phyloP scores from a whole-genome alignment of 495 filamentous ascomycete species.

The Daldinia grandis region DNA sequence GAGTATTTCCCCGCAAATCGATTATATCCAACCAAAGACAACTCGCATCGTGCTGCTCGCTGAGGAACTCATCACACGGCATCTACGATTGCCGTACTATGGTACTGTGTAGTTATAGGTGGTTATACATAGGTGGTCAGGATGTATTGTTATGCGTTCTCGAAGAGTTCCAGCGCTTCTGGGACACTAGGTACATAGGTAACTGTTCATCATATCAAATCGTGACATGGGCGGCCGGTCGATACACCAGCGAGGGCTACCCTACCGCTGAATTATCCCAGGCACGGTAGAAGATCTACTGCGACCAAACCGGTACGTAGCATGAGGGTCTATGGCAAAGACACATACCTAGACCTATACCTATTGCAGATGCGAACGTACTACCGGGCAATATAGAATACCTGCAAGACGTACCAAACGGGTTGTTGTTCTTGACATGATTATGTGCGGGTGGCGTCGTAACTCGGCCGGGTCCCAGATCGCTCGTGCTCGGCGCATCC shows the following conservation, averaged over 20 bases:
- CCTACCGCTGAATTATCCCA: slow-evolving; percentile 38
- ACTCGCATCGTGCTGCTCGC: slow-evolving; percentile 16
- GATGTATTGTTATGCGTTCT: slow-evolving; percentile 30
- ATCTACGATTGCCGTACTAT: slow-evolving; percentile 24
- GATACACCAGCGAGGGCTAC: slow-evolving; percentile 32
- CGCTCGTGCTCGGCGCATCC: slow-evolving; percentile 29
- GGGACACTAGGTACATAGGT: no score
- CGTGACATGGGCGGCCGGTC: slow-evolving; percentile 33
- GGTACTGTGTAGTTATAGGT: slow-evolving; percentile 27
- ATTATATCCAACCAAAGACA: slow-evolving; percentile 41
- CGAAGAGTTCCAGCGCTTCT: slow-evolving; percentile 31
- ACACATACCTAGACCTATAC: slow-evolving; percentile 16
- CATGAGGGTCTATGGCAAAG: slow-evolving; percentile 23
- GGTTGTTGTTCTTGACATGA: slow-evolving; percentile 18
- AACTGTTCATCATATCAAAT: slow-evolving; percentile 30
- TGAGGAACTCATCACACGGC: slow-evolving; percentile 34
- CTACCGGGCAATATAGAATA: slow-evolving; percentile 24
- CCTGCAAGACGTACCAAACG: slow-evolving; percentile 22
- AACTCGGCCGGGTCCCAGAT: slow-evolving; percentile 33
- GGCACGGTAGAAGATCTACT: slow-evolving; percentile 44
- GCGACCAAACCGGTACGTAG: slow-evolving; percentile 25
- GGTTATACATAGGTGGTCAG: slow-evolving; percentile 20
- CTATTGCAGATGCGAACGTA: slow-evolving; percentile 10
- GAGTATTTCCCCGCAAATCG: slow-evolving; percentile 47
- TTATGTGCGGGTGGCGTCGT: slow-evolving; percentile 20